Evolutionary conservation across 495 filamentous ascomycete species (phyloP).

Genomic region (Pyronema omphalodes): DNA sequence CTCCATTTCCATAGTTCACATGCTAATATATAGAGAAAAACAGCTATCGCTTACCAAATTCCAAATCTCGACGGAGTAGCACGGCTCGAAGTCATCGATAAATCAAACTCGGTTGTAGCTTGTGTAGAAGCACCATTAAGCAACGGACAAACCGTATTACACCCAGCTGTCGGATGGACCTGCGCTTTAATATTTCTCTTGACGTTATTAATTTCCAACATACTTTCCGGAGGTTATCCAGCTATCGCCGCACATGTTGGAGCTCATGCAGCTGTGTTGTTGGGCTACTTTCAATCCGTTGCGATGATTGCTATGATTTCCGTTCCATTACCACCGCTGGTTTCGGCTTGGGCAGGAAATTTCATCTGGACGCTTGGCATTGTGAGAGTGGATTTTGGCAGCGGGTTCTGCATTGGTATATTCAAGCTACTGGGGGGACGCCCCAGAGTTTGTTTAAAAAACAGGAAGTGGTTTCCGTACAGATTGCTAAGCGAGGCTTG

Average conservation of each 20-base stretch:
- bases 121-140: slow-evolving; percentile 74
- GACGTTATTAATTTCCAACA: slow-evolving; percentile 55
- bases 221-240: slow-evolving; percentile 61
- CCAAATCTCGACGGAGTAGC: slow-evolving; percentile 78
- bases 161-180: slow-evolving; percentile 66
- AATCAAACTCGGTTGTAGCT: slow-evolving; percentile 37
- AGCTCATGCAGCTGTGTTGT: slow-evolving; percentile 78
- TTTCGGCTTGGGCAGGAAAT: slow-evolving; percentile 82
- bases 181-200: slow-evolving; percentile 66
- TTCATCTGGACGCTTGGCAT: slow-evolving; percentile 96
- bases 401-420: slow-evolving; percentile 77
- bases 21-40: slow-evolving; percentile 1
- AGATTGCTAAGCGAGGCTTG: slow-evolving; percentile 41
- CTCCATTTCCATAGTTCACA: neutral
- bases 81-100: slow-evolving; percentile 45
- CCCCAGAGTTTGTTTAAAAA: slow-evolving; percentile 58
- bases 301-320: slow-evolving; percentile 72
- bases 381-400: slow-evolving; percentile 66
- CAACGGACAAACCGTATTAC: slow-evolving; percentile 77
- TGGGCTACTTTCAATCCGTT: slow-evolving; percentile 83
- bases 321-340: slow-evolving; percentile 65
- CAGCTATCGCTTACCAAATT: slow-evolving; percentile 56
- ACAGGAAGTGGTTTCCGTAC: slow-evolving; percentile 54
- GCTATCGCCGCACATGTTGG: slow-evolving; percentile 87
- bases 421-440: slow-evolving; percentile 70